Base-by-base conservation (phyloP, 2,329 filamentous ascomycete species). In the Stagonosporopsis chrysanthemi region DNA sequence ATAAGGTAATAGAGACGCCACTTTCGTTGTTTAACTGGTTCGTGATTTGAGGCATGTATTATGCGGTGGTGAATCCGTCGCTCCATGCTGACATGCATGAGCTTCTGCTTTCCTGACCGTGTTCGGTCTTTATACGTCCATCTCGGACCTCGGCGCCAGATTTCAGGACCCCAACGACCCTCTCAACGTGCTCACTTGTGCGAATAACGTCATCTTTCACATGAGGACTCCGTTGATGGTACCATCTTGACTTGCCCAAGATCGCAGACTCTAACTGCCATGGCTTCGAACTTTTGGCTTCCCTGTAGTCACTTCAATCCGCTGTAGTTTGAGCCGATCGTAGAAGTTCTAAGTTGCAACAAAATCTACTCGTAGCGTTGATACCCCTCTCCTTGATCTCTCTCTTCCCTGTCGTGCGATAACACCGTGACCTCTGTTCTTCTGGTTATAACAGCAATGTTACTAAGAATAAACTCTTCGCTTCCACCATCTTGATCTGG, bases 11-110 rank as follows among this genome's bases (percentile, higher is more conserved):
- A 54, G 67, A 68, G 35, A 64, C 63, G 1, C 50, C 23, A 4
- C 36, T 63, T n/a, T 52, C 62, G 1, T 42, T 68, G 17, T 52
- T 60, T 33, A 56, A 56, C 24, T 56, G 53, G 53, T 52, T 56
- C 28, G 66, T 64, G 50, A 49, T 45, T 7, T 17, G 49, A 5
- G 52, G 52, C 49, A 26, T 14, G 31, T 8, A 3, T 2, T 14
- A 4, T 15, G 4, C 9, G 2, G 8, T 28, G 8, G 14, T 14
- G 9, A 12, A 2, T 6, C 7, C 7, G 17, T 7, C 2, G 7
- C 5, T 12, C 1, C 12, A 1, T 5, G n/a, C 19, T 51, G 23
- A 43, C 9, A n/a, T 3, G 4, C 22, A 2, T 1, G 6, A 54
- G 52, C 44, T 19, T 55, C 52, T 11, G 39, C 52, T 6, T 55